These are phyloP conservation scores for Starmerella cellae DNA, from an alignment of 805 yeast genomes.

Conservation along the genomic window DNA sequence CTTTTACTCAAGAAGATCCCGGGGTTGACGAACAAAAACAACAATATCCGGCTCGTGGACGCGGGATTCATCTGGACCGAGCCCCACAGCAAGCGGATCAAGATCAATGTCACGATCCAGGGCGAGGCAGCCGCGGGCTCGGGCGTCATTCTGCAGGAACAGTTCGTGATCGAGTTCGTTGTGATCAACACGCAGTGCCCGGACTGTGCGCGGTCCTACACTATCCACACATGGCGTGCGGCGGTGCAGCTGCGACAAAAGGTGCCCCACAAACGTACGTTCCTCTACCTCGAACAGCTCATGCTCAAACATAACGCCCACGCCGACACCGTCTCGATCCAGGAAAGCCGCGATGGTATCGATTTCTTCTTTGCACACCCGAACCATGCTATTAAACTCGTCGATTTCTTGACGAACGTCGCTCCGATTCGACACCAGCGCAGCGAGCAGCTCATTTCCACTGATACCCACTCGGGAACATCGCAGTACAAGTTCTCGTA, in stretches of 20 bases:
- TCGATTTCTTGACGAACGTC: slow-evolving; percentile 71
- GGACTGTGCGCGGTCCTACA: slow-evolving; percentile 89
- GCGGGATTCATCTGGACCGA: slow-evolving; percentile 95
- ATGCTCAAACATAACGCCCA: slow-evolving; percentile 86
- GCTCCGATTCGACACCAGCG: slow-evolving; percentile 69
- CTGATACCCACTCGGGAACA: slow-evolving; percentile 79
- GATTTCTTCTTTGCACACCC: slow-evolving; percentile 79
- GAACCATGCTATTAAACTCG: slow-evolving; percentile 85
- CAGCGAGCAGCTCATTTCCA: slow-evolving; percentile 78
- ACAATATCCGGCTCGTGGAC: slow-evolving; percentile 75
- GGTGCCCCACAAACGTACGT: slow-evolving; percentile 88
- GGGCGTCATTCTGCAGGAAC: slow-evolving; percentile 72
- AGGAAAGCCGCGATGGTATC: slow-evolving; percentile 80
- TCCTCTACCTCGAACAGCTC: slow-evolving; percentile 80
- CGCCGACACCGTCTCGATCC: slow-evolving; percentile 77
- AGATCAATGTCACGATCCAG: slow-evolving; percentile 78
- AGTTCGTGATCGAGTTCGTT: slow-evolving; percentile 84
- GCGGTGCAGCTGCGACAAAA: slow-evolving; percentile 94
- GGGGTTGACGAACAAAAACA: slow-evolving; percentile 46
- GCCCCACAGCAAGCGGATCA: slow-evolving; percentile 89
- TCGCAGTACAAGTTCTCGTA: slow-evolving; percentile 78
- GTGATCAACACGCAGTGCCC: slow-evolving; percentile 94
- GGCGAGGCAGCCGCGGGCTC: slow-evolving; percentile 79
- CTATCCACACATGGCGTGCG: slow-evolving; percentile 93
- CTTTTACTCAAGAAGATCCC: slow-evolving; percentile 75